Evolutionary conservation across 257 asterid genomes (phyloP), one percentile per base, ranked within the genome.

Genomic region (Lycium barbarum): DNA sequence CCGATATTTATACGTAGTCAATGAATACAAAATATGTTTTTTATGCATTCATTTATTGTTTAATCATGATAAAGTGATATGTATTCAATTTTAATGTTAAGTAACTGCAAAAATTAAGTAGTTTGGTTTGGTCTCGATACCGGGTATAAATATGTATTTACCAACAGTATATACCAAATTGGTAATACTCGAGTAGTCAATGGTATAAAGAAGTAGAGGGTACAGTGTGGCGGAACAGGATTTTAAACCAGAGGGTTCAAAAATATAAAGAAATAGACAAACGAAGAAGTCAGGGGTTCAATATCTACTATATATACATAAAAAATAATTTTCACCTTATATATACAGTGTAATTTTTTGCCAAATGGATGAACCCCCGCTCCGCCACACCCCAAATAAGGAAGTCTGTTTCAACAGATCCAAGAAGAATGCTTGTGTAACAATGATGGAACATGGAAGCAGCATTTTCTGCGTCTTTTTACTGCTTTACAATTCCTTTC

Each of bases 341-440:
- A 26, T 26, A 26, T 26, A 26, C 33, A 26, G 33, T 26, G 33
- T 26, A 26, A 26, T 26, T 26, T 26, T 26, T 26, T 1, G 1
- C 33, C 33, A 26, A 26, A 26, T 26, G 33, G 33, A 26, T 26
- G 33, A 26, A 26, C 33, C 33, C 33, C 33, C 33, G 33, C 33
- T 26, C 33, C 33, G 1, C 33, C 33, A 26, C 33, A 26, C 33
- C 33, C 62, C 45, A 22, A 47, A 49, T 22, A 76, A 13, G 74
- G 8, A 65, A 72, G 65, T 54, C 36, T 66, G 58, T 22, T 7
- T 58, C 85, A 78, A 87, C 89, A 81, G 88, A 89, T 89, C 93
- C 88, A 89, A 89, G 88, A 88, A 81, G 89, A 83, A 86, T 86
- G 79, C 90, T 87, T 53, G 83, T 66, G 84, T 26, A 71, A 76